Conservation (phyloP, 176 grass and related monocot species). For the Carex cristatella region DNA sequence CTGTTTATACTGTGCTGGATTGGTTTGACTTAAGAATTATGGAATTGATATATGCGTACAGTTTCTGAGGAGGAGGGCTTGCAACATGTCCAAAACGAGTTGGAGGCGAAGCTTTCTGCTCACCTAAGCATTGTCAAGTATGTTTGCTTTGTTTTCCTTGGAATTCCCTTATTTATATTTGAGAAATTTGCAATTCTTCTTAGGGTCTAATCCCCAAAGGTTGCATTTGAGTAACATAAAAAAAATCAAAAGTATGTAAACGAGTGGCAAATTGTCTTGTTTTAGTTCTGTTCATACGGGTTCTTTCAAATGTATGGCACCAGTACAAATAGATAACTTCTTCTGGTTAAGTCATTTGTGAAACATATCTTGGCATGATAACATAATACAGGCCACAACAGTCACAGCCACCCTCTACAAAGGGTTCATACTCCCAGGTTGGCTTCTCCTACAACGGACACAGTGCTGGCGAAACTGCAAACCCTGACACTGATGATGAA, state of each 20-base stretch:
- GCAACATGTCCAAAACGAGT: conserved; percentile 76
- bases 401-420: conserved; percentile 59
- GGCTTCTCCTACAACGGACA: conserved; percentile 87
- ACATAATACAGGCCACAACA: conserved; percentile 57
- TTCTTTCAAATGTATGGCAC: conserved; percentile 8
- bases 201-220: neutral
- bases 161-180: neutral
- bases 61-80: conserved; percentile 79
- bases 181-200: neutral
- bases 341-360: neutral
- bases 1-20: neutral
- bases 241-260: neutral
- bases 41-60: conserved; percentile 31
- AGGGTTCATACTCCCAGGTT: conserved; percentile 95
- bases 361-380: neutral
- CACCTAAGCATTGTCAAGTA: conserved; percentile 80
- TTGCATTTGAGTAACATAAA: conserved; percentile 12
- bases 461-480: conserved; percentile 53
- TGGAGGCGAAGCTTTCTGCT: conserved; percentile 74
- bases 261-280: neutral
- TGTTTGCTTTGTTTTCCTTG: conserved; percentile 18
- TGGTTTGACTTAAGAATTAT: conserved; percentile 5
- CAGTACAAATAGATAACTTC: conserved; percentile 1
- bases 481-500: conserved; percentile 67
- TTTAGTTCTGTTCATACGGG: neutral